These are phyloP conservation scores for Leccinellum rugosiceps DNA, from an alignment of 768 basidiomycete species.

Conservation along the genomic window DNA sequence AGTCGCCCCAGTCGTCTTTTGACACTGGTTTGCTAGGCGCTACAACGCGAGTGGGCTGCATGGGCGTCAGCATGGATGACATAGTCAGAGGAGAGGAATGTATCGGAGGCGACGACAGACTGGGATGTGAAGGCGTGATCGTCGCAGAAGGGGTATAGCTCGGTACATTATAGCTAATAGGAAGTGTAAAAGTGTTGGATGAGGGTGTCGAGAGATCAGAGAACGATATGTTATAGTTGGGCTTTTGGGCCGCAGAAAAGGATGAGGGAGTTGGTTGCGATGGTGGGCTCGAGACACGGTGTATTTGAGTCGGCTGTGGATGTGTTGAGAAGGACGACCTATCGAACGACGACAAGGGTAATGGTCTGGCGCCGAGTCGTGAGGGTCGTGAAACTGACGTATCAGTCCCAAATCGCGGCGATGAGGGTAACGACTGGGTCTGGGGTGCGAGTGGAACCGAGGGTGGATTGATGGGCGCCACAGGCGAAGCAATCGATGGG, in stretches of 20 bases:
- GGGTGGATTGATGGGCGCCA: constrained; percentile 14
- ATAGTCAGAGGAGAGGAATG: constrained; percentile 36
- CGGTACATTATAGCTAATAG: constrained; percentile 13
- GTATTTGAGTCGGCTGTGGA: constrained; percentile 21
- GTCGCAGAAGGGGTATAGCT: constrained; percentile 16
- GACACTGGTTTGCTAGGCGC: constrained; percentile 45
- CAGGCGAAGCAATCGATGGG: constrained; percentile 12
- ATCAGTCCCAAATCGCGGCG: constrained; percentile 36
- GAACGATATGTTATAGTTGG: constrained; percentile 59
- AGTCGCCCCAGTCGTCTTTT: constrained; percentile 76
- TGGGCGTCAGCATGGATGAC: constrained; percentile 56
- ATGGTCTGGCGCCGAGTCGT: constrained; percentile 39
- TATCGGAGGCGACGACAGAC: constrained; percentile 28
- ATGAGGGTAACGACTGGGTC: constrained; percentile 38
- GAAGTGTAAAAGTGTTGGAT: constrained; percentile 9
- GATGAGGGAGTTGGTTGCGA: constrained; percentile 16
- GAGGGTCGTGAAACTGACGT: constrained; percentile 31
- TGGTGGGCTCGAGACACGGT: constrained; percentile 18
- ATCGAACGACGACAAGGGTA: constrained; percentile 36
- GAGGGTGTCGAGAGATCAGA: constrained; percentile 28
- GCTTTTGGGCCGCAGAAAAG: constrained; percentile 30
- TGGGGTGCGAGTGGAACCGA: constrained; percentile 13
- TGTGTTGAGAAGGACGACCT: constrained; percentile 25
- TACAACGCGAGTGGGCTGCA: constrained; percentile 46
- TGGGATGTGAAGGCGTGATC: constrained; percentile 20